These are phyloP conservation scores for Clonostachys byssicola DNA, from an alignment of 2,329 filamentous ascomycete genomes.

Conservation along the genomic window DNA sequence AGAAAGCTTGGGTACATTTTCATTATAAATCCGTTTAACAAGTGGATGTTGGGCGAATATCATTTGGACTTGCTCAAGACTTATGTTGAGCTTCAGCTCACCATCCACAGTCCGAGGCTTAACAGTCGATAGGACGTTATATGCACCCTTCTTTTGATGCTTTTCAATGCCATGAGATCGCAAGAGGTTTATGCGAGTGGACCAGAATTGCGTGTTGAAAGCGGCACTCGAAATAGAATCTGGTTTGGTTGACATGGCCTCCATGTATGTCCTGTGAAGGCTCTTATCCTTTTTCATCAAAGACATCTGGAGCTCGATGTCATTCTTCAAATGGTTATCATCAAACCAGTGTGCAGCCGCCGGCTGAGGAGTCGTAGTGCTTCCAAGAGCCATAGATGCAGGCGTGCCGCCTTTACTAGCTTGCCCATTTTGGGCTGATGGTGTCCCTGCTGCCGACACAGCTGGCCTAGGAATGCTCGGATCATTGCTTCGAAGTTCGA, in stretches of 20 bases:
- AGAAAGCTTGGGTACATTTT: constrained; percentile 78
- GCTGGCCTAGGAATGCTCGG: constrained; percentile 41
- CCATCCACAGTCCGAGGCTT: constrained; percentile 55
- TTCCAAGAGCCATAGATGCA: constrained; percentile 72
- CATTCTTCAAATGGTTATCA: constrained; percentile 70
- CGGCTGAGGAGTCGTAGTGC: constrained; percentile 35
- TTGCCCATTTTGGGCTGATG: constrained; percentile 13
- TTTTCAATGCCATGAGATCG: constrained; percentile 88
- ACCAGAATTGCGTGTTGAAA: constrained; percentile 94
- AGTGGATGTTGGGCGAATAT: constrained; percentile 93
- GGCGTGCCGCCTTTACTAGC: constrained; percentile 40
- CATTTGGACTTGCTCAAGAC: constrained; percentile 80
- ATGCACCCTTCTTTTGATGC: constrained; percentile 80
- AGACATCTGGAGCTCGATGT: constrained; percentile 82
- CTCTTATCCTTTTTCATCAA: constrained; percentile 75
- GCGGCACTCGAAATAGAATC: constrained; percentile 75
- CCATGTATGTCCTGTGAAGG: constrained; percentile 81
- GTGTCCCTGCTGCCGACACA: constrained; percentile 17
- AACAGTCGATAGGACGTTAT: constrained; percentile 89
- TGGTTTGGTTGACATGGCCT: constrained; percentile 78
- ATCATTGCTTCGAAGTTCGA: constrained; percentile 58
- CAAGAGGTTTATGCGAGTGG: constrained; percentile 77
- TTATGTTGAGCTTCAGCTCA: constrained; percentile 73
- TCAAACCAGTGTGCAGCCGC: constrained; percentile 70
- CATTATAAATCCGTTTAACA: constrained; percentile 86